Percentiles rank a stretch among this genome's conserved stretches.
These are phyloP conservation scores for Hagleromyces aurorensis DNA, from an alignment of 805 yeast species.

Conservation along the genomic window DNA sequence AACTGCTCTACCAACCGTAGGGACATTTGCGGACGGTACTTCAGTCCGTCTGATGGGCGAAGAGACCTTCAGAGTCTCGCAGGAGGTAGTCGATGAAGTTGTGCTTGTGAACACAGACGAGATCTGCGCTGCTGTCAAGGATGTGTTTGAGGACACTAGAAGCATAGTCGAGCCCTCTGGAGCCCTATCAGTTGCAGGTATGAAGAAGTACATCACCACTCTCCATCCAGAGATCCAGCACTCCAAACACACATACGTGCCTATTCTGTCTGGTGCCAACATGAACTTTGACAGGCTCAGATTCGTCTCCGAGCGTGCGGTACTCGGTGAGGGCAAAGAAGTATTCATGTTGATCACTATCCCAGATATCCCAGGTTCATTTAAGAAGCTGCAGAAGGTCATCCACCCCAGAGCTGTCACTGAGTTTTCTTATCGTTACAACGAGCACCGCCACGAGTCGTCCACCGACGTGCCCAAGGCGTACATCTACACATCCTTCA, in stretches of 20 bases:
- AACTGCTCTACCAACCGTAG: conserved; percentile 61
- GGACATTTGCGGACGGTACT: conserved; percentile 98
- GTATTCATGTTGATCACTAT: conserved; percentile 84
- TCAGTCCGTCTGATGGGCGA: conserved; percentile 87
- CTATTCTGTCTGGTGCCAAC: conserved; percentile 91
- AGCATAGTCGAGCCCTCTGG: conserved; percentile 95
- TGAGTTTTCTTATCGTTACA: conserved; percentile 85
- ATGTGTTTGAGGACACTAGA: conserved; percentile 92
- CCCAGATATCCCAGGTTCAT: conserved; percentile 91
- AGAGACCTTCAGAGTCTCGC: conserved; percentile 80
- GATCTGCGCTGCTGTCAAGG: conserved; percentile 94
- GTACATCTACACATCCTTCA: conserved; percentile 79
- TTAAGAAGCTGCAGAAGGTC: conserved; percentile 63
- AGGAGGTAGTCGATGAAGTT: conserved; percentile 80
- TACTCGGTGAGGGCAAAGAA: conserved; percentile 96
- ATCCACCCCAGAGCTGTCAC: conserved; percentile 87
- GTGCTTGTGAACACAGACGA: conserved; percentile 85
- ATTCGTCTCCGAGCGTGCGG: conserved; percentile 95
- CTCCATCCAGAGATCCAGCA: conserved; percentile 65
- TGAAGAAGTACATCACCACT: conserved; percentile 66
- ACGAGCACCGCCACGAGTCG: conserved; percentile 33
- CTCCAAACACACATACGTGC: conserved; percentile 61
- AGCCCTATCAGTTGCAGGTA: conserved; percentile 91
- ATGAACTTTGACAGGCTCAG: conserved; percentile 96
- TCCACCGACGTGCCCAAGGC: conserved; percentile 45